Evolutionary conservation across 352 stramenopile genomes (phyloP).

Genomic region (Globisporangium viniferum): DNA sequence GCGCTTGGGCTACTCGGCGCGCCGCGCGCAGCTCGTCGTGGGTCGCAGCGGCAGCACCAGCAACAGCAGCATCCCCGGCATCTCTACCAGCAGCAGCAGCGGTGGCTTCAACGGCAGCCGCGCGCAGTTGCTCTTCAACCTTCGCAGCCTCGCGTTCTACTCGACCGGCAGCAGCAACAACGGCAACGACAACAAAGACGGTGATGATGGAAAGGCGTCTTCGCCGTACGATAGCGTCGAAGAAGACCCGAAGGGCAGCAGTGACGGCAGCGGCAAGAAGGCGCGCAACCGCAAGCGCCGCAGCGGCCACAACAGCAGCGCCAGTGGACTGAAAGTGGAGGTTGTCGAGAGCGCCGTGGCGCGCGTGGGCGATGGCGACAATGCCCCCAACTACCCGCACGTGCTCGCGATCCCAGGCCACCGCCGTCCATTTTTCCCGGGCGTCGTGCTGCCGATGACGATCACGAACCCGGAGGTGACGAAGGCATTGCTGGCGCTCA

Average conservation of each 20-base stretch:
- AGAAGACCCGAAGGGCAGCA: not conserved
- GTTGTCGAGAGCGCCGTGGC: constrained; percentile 67
- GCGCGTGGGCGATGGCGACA: constrained; percentile 60
- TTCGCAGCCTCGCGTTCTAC: constrained; percentile 16
- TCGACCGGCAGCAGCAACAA: constrained; percentile 27
- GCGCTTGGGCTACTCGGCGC: constrained; percentile 27
- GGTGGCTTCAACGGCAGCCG: not conserved
- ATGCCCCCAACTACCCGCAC: constrained; percentile 64
- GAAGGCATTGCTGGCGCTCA: constrained; percentile 85
- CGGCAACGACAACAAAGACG: constrained; percentile 20
- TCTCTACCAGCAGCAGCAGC: not conserved
- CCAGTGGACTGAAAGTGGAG: constrained; percentile 33
- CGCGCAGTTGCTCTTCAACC: constrained; percentile 2
- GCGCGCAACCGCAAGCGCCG: constrained; percentile 1
- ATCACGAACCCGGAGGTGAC: constrained; percentile 86
- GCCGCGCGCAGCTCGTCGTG: constrained; percentile 13
- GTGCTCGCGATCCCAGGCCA: constrained; percentile 77
- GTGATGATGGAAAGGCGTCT: constrained; percentile 20
- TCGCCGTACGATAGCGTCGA: constrained; percentile 16
- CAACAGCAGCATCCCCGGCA: not conserved
- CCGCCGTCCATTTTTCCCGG: constrained; percentile 78
- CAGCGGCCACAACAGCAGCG: constrained; percentile 7
- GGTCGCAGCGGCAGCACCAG: too few species aligned
- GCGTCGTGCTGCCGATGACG: constrained; percentile 81
- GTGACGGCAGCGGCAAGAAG: not conserved